Conservation (phyloP, 2,329 filamentous ascomycete genomes). For the Dactylonectria macrodidyma region DNA sequence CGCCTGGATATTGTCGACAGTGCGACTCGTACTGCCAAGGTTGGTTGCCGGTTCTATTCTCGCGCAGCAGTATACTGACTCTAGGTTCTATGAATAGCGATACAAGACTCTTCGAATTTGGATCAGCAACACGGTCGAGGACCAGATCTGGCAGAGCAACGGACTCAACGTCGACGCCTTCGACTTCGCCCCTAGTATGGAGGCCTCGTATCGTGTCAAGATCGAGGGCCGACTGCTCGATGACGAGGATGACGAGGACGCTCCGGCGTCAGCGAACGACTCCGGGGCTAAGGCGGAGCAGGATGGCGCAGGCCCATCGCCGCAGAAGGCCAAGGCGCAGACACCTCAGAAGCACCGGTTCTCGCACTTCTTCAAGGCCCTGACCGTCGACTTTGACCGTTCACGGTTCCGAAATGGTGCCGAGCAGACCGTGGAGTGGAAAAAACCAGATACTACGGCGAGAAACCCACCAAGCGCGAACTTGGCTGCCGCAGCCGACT, state of each 20-base stretch:
- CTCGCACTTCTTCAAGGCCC: conserved; percentile 86
- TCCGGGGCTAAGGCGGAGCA: conserved; percentile 48
- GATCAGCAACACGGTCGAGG: conserved; percentile 95
- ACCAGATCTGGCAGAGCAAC: conserved; percentile 91
- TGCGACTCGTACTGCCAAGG: conserved; percentile 81
- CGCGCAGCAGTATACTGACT: conserved; percentile 23
- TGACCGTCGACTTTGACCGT: conserved; percentile 81
- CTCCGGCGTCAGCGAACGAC: conserved; percentile 60
- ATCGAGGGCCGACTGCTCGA: conserved; percentile 91
- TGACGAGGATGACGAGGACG: conserved; percentile 73
- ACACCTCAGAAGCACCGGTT: conserved; percentile 68
- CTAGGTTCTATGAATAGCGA: conserved; percentile 61
- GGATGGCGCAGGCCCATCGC: conserved; percentile 48
- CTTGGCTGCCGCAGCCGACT: conserved; percentile 77
- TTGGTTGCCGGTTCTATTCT: conserved; percentile 47
- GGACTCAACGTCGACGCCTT: conserved; percentile 80
- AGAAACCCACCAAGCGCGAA: conserved; percentile 59
- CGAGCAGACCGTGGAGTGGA: conserved; percentile 84
- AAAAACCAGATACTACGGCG: conserved; percentile 77
- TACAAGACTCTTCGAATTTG: conserved; percentile 91
- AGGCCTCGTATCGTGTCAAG: conserved; percentile 89
- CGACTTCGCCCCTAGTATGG: conserved; percentile 83
- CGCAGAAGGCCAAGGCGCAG: conserved; percentile 54
- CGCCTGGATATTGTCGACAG: conserved; percentile 90
- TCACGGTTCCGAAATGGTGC: conserved; percentile 69